Base-by-base conservation (phyloP, 345 rosid genomes). In the Ceriops zippeliana region DNA sequence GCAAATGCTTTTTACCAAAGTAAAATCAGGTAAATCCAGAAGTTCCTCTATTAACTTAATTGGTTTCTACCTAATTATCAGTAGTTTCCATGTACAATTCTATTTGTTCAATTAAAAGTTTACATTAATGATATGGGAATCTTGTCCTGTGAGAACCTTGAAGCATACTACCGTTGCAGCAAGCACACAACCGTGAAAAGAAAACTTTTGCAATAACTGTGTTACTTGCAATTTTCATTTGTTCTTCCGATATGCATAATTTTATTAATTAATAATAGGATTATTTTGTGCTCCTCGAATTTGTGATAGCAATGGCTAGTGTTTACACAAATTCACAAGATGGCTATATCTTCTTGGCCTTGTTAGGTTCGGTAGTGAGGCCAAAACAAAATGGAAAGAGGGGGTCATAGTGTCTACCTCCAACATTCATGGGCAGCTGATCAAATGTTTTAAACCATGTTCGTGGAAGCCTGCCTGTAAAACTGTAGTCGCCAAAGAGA, bases 331-430 rank as follows among this genome's bases (percentile, higher is more conserved):
- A 51, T 73, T 42, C 27, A n/a, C 19, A 54, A 22, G 32, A 30
- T 6, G 20, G 24, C 9, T 37, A 0, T 37, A 0, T 63, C 66
- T 70, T 65, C 28, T 51, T 34, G 16, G 22, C 63, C 66, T 53
- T 52, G n/a, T 28, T 32, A 60, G 83, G 78, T 17, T 38, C 2
- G 13, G 85, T 76, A 1, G 62, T 64, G 28, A 79, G 70, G 7
- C 80, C 86, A 35, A 70, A 80, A 2, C 76, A 79, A 13, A 78
- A 71, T 9, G 84, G 83, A 31, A 71, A 83, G 22, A 83, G 75
- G 15, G 87, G 84, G 47, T 83, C 81, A 13, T 83, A 81, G 56
- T 71, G 81, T 15, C 73, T 22, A 68, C 74, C 84, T 6, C 83
- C 83, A 17, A 79, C 78, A 72, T 63, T 61, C 67, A 70, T 70